Evolutionary conservation across 306 rosid species (phyloP), one percentile per base, ranked within the genome.

Genomic region (Fragaria iinumae): DNA sequence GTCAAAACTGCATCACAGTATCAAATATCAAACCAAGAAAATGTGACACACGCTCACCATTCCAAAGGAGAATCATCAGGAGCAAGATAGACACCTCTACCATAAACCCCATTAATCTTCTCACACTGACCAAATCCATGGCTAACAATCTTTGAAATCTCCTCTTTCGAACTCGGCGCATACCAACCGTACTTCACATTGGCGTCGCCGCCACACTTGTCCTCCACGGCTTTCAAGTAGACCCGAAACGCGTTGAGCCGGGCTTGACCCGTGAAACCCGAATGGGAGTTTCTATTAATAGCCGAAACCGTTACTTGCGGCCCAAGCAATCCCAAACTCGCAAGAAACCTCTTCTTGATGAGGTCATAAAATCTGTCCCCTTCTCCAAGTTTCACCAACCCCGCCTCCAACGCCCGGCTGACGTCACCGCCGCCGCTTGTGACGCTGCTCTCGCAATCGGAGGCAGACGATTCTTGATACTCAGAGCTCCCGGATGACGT

Each of bases 181-280:
- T 76, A 89, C 99, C 99, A 95, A 47, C 92, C 97, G 32, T 86
- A 87, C 43, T 64, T 86, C 6, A 91, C 84, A 69, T 89, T 90
- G 45, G 97, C 88, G 82, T 83, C 49, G 1, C 96, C 98, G 0
- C 67, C 82, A 39, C 83, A 83, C 63, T 83, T 85, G 50, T 73
- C 78, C 68, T 74, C 87, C 13, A 73, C 41, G 2, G 98, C 98
- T 45, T 80, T 84, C 49, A 64, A 56, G 82, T 86, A 89, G 52
- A 92, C 74, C 85, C 78, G 89, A 75, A 92, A 95, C 38, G 90
- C 65, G n/a, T 80, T 86, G 29, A 77, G 41, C 72, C 90, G 88
- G 2, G 99, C 99, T 21, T 77, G 85, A 0, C 82, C 85, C 72
- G 82, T 76, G 14, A 77, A 73, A 7, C 85, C 62, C 0, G 87